Evolutionary conservation across 1,284 basidiomycete genomes (phyloP).

Genomic region (Naganishia cerealis): DNA sequence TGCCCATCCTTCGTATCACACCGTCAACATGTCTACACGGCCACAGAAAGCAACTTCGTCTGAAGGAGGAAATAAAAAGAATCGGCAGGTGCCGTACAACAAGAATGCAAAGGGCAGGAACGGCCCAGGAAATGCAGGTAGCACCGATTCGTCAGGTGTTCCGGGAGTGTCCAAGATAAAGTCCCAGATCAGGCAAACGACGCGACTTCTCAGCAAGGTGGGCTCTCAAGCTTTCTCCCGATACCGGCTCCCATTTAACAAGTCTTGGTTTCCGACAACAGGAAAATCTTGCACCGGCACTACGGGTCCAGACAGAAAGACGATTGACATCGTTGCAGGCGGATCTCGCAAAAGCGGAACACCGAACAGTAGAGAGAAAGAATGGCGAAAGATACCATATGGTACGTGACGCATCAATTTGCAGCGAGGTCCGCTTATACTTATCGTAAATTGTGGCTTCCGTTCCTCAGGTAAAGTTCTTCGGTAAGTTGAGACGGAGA

Average conservation of each 20-base stretch:
- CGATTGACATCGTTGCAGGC: conserved; percentile 70
- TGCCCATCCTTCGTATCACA: not conserved
- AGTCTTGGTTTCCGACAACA: conserved; percentile 45
- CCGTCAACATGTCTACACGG: conserved; percentile 5
- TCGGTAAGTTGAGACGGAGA: conserved; percentile 61
- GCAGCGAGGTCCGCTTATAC: not conserved
- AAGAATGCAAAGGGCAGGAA: conserved; percentile 24
- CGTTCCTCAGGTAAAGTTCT: conserved; percentile 67
- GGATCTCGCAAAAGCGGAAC: conserved; percentile 67
- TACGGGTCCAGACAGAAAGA: conserved; percentile 73
- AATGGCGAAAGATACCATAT: conserved; percentile 76
- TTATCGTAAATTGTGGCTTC: not conserved
- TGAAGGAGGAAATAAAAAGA: conserved; percentile 27
- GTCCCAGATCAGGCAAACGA: conserved; percentile 71
- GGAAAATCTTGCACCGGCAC: conserved; percentile 74
- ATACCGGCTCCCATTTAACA: conserved; percentile 3
- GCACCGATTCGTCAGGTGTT: conserved; percentile 23
- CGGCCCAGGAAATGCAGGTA: conserved; percentile 1
- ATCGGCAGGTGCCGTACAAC: conserved; percentile 26
- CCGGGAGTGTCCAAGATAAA: conserved; percentile 66
- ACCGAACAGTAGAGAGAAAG: conserved; percentile 65
- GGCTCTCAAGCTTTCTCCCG: conserved; percentile 31
- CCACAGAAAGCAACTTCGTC: conserved; percentile 7
- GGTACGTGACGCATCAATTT: conserved; percentile 42
- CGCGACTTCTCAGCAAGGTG: conserved; percentile 73